Evolutionary conservation across 2,329 filamentous ascomycete species (phyloP), one percentile per base, ranked within the genome.

Genomic region (Neofusicoccum umdonicola): DNA sequence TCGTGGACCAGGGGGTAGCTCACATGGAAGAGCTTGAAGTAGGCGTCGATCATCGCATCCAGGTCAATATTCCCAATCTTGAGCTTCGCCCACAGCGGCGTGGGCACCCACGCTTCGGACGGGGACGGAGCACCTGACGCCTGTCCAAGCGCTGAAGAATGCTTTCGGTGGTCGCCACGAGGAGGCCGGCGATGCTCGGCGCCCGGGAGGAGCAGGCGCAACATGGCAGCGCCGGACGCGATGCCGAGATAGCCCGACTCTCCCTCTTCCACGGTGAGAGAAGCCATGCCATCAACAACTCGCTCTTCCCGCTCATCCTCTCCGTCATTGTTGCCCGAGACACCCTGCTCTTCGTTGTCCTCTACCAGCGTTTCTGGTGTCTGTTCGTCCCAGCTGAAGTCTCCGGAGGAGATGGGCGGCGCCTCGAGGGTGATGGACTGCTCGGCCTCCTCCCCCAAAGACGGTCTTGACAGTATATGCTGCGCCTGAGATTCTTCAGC

Each of bases 1-100:
- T 83, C 81, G 62, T 83, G 79, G 8, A 83, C 71, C 45, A 83
- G 78, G 1, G 81, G 81, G 68, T 82, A 83, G 48, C 78, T 78
- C 6, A 74, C 71, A 67, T 83, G 80, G 66, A 82, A 83, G 27
- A 80, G 75, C 19, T 75, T 68, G 63, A 83, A 83, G 68, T 81
- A 83, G 1, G 79, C 77, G 64, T 82, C 78, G 42, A 80, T 66
- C 64, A 71, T 69, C 2, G 71, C 69, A 4, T 60, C 56, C 27
- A 60, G n/a, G 4, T 60, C 56, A 13, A 60, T 60, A 11, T 37
- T 45, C 31, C 42, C 41, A 1, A 47, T 45, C 0, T 34, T 60
- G 5, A 60, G 41, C 41, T 44, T 60, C 4, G 13, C 47, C 56
- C 56, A 60, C 17, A 60, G 56, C 8, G 56, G 56, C n/a, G 56